phyloP scores from a whole-genome alignment of 2,329 filamentous ascomycete species.

The Alternaria sp. region DNA sequence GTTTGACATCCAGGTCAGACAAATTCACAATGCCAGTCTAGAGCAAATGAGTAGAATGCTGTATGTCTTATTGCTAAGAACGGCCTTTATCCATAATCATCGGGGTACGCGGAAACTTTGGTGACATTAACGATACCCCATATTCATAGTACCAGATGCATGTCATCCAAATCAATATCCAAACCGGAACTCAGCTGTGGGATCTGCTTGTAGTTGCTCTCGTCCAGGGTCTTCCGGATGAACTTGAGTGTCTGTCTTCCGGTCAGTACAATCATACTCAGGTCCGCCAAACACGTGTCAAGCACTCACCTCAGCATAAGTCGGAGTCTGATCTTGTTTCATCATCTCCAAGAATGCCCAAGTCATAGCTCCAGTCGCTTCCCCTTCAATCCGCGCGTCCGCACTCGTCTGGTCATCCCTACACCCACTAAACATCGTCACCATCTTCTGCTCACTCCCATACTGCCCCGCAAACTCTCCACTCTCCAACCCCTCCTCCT shows the following conservation, averaged over 20 bases:
- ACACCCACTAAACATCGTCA: slow-evolving; percentile 60
- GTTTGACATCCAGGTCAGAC: background rate
- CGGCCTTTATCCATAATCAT: background rate
- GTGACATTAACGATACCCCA: too few relatives aligned
- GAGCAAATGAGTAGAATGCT: background rate
- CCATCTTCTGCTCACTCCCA: slow-evolving; percentile 54
- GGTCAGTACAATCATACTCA: background rate
- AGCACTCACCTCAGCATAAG: slow-evolving; percentile 49
- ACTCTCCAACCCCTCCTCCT: slow-evolving; percentile 51
- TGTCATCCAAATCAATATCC: slow-evolving; percentile 51
- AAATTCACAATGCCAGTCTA: fast-evolving
- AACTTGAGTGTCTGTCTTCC: slow-evolving; percentile 43
- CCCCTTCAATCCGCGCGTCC: slow-evolving; percentile 55
- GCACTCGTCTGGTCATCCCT: slow-evolving; percentile 59
- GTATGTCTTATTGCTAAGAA: background rate
- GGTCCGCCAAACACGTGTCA: background rate
- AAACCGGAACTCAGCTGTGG: slow-evolving; percentile 53
- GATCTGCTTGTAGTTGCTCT: slow-evolving; percentile 52
- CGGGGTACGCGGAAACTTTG: too few relatives aligned
- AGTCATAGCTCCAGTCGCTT: slow-evolving; percentile 55
- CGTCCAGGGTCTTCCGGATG: slow-evolving; percentile 47
- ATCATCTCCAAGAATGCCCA: slow-evolving; percentile 57
- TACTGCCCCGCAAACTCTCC: slow-evolving; percentile 54
- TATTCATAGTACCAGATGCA: slow-evolving; percentile 36
- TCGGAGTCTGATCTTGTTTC: slow-evolving; percentile 45